Evolutionary conservation across 2,329 filamentous ascomycete genomes (phyloP), one percentile per base, ranked within the genome.

Genomic region (Claviceps lovelessii): DNA sequence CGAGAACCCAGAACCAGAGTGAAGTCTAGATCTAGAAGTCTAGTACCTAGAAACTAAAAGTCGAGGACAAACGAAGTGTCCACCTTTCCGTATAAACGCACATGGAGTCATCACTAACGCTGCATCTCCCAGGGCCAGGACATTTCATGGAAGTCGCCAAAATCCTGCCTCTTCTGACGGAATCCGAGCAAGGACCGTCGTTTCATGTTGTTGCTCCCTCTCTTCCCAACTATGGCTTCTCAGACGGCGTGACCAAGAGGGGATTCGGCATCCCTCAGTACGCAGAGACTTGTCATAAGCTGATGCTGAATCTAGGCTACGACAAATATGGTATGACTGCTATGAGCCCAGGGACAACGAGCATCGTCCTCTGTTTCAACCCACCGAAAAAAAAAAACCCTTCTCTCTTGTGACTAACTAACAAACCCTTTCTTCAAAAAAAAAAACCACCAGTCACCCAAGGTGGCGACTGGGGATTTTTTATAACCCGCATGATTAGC

Each of bases 381-480:
- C 23, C 23, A 23, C 23, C 23, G 3, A 23, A 42, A 15, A 42
- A 42, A 35, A 35, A 23, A 23, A 23, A 23, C 23, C 23, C 23
- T 23, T 23, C 23, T 23, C 23, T 23, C 23, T 23, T 23, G 23
- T 23, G 23, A 23, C 23, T 23, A 31, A 49, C 41, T 41, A 19
- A 51, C 7, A 35, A 10, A 33, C 61, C 71, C 23, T 23, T 23
- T 23, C 23, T 23, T 23, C 23, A 23, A 84, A 15, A 5, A 3
- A 23, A 84, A 15, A 5, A 3, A 47, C 13, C 6, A n/a, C 15
- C 41, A 67, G 64, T 73, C 7, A 77, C 74, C 0, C 79, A 86
- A 67, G 83, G 82, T 58, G 85, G 85, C 33, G 85, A 88, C 62
- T 88, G 83, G 84, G 86, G 85, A 19, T 81, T 76, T 63, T 74